phyloP scores from a whole-genome alignment of 345 rosid genomes.

The Punica granatum region DNA sequence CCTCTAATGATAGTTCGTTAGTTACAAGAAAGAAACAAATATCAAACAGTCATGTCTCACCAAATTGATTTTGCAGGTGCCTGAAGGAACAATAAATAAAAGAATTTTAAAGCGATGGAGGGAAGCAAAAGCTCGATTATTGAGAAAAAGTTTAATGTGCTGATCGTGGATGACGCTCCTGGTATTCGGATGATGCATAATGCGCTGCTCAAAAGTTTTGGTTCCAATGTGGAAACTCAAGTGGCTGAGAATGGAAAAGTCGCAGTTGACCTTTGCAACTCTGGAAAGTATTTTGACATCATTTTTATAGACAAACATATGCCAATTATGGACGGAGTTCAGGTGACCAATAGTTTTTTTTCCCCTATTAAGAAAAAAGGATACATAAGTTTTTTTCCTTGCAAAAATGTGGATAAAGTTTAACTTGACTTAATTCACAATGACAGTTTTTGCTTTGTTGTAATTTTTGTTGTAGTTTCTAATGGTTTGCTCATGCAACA shows the following conservation, averaged over 20 bases:
- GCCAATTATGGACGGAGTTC: conserved; percentile 31
- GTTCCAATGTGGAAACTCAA: conserved; percentile 7
- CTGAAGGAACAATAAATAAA: neutral
- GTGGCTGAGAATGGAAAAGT: conserved; percentile 23
- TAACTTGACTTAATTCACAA: too few species aligned
- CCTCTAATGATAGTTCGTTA: too few species aligned
- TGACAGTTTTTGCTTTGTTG: too few species aligned
- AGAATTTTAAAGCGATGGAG: neutral
- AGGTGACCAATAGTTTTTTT: conserved; percentile 12
- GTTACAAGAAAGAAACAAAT: too few species aligned
- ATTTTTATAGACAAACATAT: conserved; percentile 31
- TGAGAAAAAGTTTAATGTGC: conserved; percentile 7
- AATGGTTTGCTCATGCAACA: too few species aligned
- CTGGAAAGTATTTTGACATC: conserved; percentile 21
- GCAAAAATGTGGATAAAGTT: too few species aligned
- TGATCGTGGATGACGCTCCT: conserved; percentile 29
- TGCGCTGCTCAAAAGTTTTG: conserved; percentile 9
- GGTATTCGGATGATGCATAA: conserved; percentile 13
- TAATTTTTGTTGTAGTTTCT: too few species aligned
- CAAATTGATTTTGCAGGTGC: neutral
- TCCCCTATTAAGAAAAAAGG: too few species aligned
- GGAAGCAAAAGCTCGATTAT: neutral
- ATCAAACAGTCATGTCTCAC: neutral
- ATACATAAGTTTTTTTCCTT: too few species aligned
- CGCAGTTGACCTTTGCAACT: conserved; percentile 24